Evolutionary conservation across 1,284 basidiomycete species (phyloP).

Genomic region (Coniferiporia sulphurascens): DNA sequence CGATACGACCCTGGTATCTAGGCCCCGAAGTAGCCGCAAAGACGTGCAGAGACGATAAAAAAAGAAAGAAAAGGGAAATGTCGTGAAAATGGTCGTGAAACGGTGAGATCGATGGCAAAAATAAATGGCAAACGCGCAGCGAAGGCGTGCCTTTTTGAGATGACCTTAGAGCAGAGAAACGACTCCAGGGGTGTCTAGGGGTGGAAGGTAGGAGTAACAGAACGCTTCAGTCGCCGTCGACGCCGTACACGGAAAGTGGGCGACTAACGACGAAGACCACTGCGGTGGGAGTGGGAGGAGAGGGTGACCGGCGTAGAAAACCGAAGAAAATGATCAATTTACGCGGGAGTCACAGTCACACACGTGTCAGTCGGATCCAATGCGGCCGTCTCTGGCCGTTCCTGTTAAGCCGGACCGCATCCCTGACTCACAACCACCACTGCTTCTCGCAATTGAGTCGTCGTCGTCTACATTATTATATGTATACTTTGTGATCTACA

Average conservation of each 20-base stretch:
- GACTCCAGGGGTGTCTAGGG: conserved; percentile 11
- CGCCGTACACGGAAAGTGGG: conserved; percentile 11
- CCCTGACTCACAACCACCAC: too few relatives aligned
- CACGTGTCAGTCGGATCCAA: background rate
- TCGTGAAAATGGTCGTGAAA: conserved; percentile 47
- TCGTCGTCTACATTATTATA: background rate
- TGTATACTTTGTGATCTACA: background rate
- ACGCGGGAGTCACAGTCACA: background rate
- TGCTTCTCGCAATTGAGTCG: too few relatives aligned
- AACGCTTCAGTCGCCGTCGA: conserved; percentile 15
- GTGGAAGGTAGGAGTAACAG: background rate
- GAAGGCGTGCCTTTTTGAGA: conserved; percentile 82
- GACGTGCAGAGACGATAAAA: conserved; percentile 4
- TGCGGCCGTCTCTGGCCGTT: background rate
- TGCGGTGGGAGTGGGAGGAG: conserved; percentile 9
- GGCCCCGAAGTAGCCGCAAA: background rate
- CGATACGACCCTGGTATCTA: conserved; percentile 10
- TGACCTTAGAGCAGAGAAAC: conserved; percentile 10
- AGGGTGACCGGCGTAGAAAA: background rate
- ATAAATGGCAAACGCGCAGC: conserved; percentile 76
- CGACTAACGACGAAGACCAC: conserved; percentile 17
- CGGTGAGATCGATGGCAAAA: conserved; percentile 28
- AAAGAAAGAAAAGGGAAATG: conserved; percentile 31
- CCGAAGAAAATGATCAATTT: background rate
- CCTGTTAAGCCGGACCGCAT: too few relatives aligned